Base-by-base conservation (phyloP, 2,329 filamentous ascomycete genomes). In the Talaromyces sp. region DNA sequence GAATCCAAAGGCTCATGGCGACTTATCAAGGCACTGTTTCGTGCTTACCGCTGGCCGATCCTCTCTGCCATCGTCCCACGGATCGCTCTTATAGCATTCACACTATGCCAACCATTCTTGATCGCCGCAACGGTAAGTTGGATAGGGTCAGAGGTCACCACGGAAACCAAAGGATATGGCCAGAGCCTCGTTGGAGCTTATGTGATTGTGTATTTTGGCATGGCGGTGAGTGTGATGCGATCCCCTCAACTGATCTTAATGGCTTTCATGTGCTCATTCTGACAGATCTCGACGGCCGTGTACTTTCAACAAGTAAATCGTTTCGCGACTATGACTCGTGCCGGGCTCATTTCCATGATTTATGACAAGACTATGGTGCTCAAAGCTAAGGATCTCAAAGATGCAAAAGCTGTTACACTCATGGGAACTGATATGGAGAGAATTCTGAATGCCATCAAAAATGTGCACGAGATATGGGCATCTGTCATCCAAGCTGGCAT, bases 381-480 rank as follows among this genome's bases (percentile, higher is more conserved):
- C 0, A 72, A 69, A 45, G 67, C 73, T 8, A 72, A 71, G 53
- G 73, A 76, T 59, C 72, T 73, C 15, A 76, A 78, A 38, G 72
- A 74, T 1, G 72, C 74, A 27, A 73, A 76, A 34, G 76, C 80
- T 2, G 67, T 82, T 17, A 82, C 79, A 5, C 68, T 82, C 17
- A 81, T 82, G 79, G 80, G 78, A 61, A 77, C 80, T 2, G 80
- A 82, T 68, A 73, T 81, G 7, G 80, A 82, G 65, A 69, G 79
- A 38, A 79, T 83, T 8, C 75, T 76, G 3, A 70, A 74, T 15
- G 77, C 77, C n/a, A 75, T 78, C 72, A 72, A 74, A 34, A 74
- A 72, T 5, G 72, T 82, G 64, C 78, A 83, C 65, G 80, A 82
- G 34, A 76, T 78, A 3, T 83, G 81, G 77, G 79, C 77, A 1